Conservation (phyloP, 192 early-diverging fungal species). For the Oehlia diaphana region DNA sequence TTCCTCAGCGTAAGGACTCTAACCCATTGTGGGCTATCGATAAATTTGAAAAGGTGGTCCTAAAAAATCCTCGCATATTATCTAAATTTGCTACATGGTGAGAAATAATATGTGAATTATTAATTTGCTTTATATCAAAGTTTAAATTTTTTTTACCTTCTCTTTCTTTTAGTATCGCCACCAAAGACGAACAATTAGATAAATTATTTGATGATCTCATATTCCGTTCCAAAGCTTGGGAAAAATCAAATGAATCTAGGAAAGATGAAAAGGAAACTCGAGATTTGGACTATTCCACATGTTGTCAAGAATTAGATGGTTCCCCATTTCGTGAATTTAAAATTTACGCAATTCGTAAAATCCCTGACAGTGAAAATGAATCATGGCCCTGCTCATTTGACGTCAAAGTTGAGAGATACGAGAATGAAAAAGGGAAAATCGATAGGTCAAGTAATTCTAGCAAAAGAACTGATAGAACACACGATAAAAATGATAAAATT, state of each 20-base stretch:
- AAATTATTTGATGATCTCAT: not conserved
- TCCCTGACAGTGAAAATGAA: not conserved
- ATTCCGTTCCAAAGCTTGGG: too few relatives aligned
- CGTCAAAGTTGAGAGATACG: slow-evolving; percentile 21
- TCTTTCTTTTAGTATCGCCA: slow-evolving; percentile 31
- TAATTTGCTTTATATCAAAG: not conserved
- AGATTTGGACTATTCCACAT: not conserved
- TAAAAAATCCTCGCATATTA: slow-evolving; percentile 30
- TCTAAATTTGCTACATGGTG: slow-evolving; percentile 41
- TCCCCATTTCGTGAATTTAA: slow-evolving; percentile 21
- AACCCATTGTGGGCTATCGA: slow-evolving; percentile 16
- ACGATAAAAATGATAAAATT: slow-evolving; percentile 32
- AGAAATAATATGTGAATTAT: not conserved
- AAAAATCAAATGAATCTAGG: too few relatives aligned
- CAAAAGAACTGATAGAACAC: too few relatives aligned
- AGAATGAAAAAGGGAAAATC: too few relatives aligned
- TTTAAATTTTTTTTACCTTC: not conserved
- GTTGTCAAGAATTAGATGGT: not conserved
- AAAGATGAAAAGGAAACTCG: too few relatives aligned
- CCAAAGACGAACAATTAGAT: not conserved
- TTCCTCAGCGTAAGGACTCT: slow-evolving; percentile 10
- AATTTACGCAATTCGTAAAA: not conserved
- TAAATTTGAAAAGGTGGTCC: slow-evolving; percentile 29
- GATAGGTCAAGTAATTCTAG: too few relatives aligned
- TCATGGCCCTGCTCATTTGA: slow-evolving; percentile 8